Evolutionary conservation across 2,329 filamentous ascomycete genomes (phyloP).

Genomic region (Fusarium brachygibbosum): DNA sequence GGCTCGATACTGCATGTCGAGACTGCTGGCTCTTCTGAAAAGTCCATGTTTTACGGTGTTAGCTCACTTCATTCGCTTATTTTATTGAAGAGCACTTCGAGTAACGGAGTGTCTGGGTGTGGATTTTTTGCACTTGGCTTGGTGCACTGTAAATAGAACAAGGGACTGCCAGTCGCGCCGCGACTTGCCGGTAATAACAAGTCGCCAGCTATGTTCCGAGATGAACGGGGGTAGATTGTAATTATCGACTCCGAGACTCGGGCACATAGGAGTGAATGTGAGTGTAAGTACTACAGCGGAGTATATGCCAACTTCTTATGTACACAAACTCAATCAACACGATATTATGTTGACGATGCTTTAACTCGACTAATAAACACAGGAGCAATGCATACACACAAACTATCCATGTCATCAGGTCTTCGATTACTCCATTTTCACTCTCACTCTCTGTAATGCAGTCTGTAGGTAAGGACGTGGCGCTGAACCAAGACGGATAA

Average conservation of each 20-base stretch:
- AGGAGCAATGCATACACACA: neutral
- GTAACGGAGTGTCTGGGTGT: neutral
- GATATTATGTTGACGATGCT: too few relatives aligned
- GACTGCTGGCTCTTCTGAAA: neutral
- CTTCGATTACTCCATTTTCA: neutral
- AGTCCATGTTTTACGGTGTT: too few relatives aligned
- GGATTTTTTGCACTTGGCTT: neutral
- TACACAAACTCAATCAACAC: neutral
- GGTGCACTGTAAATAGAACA: conserved; percentile 8
- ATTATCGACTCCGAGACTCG: conserved; percentile 4
- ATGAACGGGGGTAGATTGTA: conserved; percentile 6
- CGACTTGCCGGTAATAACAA: conserved; percentile 5
- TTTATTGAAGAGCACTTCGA: neutral
- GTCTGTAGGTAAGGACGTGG: conserved; percentile 48
- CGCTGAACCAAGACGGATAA: conserved; percentile 43
- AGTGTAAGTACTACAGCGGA: neutral
- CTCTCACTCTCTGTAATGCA: conserved; percentile 3
- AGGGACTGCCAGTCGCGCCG: conserved; percentile 5
- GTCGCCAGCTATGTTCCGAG: conserved; percentile 5
- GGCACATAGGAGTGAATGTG: neutral
- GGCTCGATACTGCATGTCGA: neutral
- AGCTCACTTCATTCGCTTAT: neutral
- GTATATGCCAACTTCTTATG: neutral
- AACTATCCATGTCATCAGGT: conserved; percentile 32
- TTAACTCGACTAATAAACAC: neutral